These are phyloP conservation scores for Hortiboletus campestris DNA, from an alignment of 768 basidiomycete species.

Conservation along the genomic window DNA sequence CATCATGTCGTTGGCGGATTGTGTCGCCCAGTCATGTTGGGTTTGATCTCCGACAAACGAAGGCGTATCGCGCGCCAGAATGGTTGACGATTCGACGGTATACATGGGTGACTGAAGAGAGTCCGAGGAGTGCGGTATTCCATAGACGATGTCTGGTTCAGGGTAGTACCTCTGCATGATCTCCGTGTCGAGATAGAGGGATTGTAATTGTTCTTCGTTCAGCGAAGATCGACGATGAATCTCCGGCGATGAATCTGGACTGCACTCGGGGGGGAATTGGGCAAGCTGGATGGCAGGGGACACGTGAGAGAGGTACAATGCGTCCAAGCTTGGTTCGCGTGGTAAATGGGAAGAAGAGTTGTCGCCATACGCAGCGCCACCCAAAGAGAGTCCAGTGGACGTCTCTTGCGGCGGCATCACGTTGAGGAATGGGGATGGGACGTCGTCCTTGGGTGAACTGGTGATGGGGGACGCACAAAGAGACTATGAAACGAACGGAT, in stretches of 20 bases:
- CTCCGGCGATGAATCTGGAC: conserved; percentile 12
- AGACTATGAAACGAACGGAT: conserved; percentile 35
- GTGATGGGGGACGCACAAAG: conserved; percentile 43
- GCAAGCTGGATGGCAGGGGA: conserved; percentile 19
- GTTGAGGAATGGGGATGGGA: conserved; percentile 32
- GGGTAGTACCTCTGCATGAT: conserved; percentile 22
- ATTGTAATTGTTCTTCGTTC: conserved; percentile 22
- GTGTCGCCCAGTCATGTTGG: conserved; percentile 15
- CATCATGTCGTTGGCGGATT: conserved; percentile 11
- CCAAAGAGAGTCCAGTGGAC: conserved; percentile 18
- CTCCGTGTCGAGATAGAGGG: conserved; percentile 24
- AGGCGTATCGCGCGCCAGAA: conserved; percentile 10
- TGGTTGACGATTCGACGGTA: conserved; percentile 14
- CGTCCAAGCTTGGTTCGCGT: conserved; percentile 15
- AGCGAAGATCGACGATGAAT: conserved; percentile 14
- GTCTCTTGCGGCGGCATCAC: conserved; percentile 21
- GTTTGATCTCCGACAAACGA: conserved; percentile 12
- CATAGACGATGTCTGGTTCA: conserved; percentile 17
- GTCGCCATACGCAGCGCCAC: conserved; percentile 6
- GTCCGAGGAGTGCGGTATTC: background rate
- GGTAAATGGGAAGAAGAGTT: conserved; percentile 4
- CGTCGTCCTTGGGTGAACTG: conserved; percentile 18
- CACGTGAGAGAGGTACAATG: conserved; percentile 19
- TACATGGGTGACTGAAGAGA: conserved; percentile 19
- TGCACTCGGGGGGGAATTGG: conserved; percentile 17